A percentile compares a stretch with the other conserved stretches of the same genome.
phyloP scores from a whole-genome alignment of 225 moss, liverwort and hornwort genomes.

The Pseudoscleropodium purum region DNA sequence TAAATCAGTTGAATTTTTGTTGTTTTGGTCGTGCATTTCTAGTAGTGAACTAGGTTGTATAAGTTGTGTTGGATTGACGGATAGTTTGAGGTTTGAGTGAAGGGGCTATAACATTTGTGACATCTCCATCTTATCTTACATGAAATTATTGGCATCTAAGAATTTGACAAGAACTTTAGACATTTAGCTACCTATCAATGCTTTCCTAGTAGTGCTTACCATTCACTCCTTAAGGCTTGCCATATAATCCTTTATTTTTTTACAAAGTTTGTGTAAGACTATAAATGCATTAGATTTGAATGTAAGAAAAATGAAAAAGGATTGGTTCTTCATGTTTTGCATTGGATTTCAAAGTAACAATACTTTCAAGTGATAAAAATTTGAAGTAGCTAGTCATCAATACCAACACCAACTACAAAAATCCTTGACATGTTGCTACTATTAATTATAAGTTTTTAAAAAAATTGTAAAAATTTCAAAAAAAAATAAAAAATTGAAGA shows the following conservation, averaged over 20 bases:
- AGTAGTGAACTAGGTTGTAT: background rate
- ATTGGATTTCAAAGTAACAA: background rate
- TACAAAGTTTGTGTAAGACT: background rate
- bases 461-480: too few relatives aligned
- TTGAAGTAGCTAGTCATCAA: background rate
- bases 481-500: background rate
- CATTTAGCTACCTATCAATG: background rate
- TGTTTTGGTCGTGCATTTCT: too few relatives aligned
- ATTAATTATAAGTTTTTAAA: background rate
- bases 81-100: rapidly evolving
- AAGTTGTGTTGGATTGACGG: rapidly evolving
- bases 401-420: background rate
- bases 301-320: too few relatives aligned
- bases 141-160: background rate
- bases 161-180: rapidly evolving
- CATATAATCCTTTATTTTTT: background rate
- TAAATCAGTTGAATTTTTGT: too few relatives aligned
- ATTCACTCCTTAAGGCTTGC: rapidly evolving
- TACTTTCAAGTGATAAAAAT: background rate
- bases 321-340: background rate
- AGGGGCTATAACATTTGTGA: rapidly evolving
- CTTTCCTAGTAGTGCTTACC: background rate
- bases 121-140: rapidly evolving
- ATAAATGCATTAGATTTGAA: background rate
- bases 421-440: rapidly evolving